These are phyloP conservation scores for Hypoxylon sp. DNA, from an alignment of 2,329 filamentous ascomycete genomes.

Conservation along the genomic window DNA sequence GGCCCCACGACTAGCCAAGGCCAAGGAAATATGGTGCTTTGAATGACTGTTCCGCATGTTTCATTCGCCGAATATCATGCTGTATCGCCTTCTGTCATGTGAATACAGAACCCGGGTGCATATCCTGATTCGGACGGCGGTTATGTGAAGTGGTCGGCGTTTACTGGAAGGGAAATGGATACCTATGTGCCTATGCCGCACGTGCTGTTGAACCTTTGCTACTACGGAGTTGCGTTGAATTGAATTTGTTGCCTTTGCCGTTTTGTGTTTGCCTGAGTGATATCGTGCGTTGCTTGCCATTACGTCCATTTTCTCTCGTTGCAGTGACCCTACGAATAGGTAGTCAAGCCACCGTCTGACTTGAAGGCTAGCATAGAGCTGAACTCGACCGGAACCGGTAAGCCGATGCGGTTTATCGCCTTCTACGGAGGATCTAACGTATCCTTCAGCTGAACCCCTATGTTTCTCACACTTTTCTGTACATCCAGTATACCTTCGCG, in stretches of 20 bases:
- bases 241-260: not conserved
- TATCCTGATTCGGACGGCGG: conserved; percentile 10
- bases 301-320: not conserved
- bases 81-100: conserved; percentile 3
- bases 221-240: conserved; percentile 12
- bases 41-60: conserved; percentile 30
- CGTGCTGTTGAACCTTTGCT: conserved; percentile 16
- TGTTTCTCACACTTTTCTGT: not conserved
- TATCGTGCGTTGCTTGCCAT: not conserved
- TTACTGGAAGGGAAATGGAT: conserved; percentile 28
- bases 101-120: conserved; percentile 14
- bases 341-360: conserved; percentile 14
- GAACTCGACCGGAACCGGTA: conserved; percentile 35
- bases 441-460: conserved; percentile 24
- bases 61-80: not conserved
- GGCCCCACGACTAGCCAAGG: conserved; percentile 40
- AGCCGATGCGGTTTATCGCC: conserved; percentile 28
- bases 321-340: conserved; percentile 1
- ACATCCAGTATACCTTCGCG: not conserved
- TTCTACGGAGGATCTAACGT: conserved; percentile 11
- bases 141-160: conserved; percentile 28
- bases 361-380: conserved; percentile 25
- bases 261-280: conserved; percentile 7
- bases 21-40: conserved; percentile 47
- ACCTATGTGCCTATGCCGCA: conserved; percentile 29